Percentiles rank a stretch among this genome's conserved stretches.
Evolutionary conservation across 1,139 yeast genomes (phyloP).

Genomic region (Yamadazyma mexicana): DNA sequence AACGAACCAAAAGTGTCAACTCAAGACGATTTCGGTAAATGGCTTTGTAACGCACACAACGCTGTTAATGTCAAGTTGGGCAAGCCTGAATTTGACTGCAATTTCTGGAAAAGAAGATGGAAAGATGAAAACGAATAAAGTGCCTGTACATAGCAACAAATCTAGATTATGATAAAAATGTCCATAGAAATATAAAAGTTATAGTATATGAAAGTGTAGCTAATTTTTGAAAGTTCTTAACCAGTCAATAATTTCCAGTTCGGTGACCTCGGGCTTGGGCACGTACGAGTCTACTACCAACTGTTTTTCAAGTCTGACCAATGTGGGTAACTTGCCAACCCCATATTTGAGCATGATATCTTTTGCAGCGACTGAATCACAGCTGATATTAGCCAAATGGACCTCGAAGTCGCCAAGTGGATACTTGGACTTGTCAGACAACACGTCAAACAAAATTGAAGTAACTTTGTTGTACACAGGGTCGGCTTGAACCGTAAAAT

Average conservation of each 20-base stretch:
- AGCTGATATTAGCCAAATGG: constrained; percentile 68
- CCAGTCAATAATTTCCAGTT: constrained; percentile 58
- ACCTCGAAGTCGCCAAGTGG: constrained; percentile 36
- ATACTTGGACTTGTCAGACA: constrained; percentile 51
- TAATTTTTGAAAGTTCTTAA: constrained; percentile 24
- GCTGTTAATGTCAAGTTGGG: constrained; percentile 83
- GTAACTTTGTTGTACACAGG: constrained; percentile 62
- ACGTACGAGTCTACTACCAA: constrained; percentile 55
- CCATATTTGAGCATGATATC: constrained; percentile 61
- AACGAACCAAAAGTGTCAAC: constrained; percentile 67
- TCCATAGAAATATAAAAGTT: background rate
- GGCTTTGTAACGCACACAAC: constrained; percentile 96
- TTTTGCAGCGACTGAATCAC: constrained; percentile 63
- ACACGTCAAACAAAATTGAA: constrained; percentile 57
- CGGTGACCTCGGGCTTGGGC: constrained; percentile 51
- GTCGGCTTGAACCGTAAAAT: constrained; percentile 73
- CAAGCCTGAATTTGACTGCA: constrained; percentile 82
- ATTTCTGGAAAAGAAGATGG: constrained; percentile 93
- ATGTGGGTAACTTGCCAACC: constrained; percentile 58
- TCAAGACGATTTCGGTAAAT: constrained; percentile 79
- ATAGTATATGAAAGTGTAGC: background rate
- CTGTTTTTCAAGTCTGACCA: constrained; percentile 68
- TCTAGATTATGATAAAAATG: constrained; percentile 1
- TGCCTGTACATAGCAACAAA: background rate
- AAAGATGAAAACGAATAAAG: constrained; percentile 31